Percentiles rank a stretch among this genome's conserved stretches.
These are phyloP conservation scores for Aspergillus luchuensis DNA, from an alignment of 2,329 filamentous ascomycete species.

Conservation along the genomic window DNA sequence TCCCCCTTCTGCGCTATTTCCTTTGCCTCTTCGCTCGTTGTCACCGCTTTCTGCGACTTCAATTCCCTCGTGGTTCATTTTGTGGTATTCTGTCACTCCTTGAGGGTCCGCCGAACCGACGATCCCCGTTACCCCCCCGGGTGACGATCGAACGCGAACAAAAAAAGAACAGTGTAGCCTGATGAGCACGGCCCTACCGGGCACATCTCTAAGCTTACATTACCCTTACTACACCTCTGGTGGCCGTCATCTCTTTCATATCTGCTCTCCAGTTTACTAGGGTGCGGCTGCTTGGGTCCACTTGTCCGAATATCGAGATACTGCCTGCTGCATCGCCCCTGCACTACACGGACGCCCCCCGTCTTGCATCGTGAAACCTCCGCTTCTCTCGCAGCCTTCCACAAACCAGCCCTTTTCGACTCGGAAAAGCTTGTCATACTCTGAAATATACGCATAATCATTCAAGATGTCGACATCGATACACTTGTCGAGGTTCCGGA, in stretches of 20 bases:
- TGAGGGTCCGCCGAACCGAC: neutral
- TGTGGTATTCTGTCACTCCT: neutral
- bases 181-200: slow-evolving; percentile 26
- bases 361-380: slow-evolving; percentile 1
- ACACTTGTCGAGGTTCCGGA: slow-evolving; percentile 63
- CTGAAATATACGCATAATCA: neutral
- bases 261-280: neutral
- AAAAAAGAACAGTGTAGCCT: slow-evolving; percentile 33
- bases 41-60: neutral
- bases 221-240: slow-evolving; percentile 9
- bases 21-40: slow-evolving; percentile 1
- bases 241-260: neutral
- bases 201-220: slow-evolving; percentile 11
- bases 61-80: neutral
- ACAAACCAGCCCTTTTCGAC: neutral
- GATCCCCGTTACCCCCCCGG: slow-evolving; percentile 3
- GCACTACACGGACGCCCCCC: neutral
- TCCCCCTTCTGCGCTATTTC: slow-evolving; percentile 9
- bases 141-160: slow-evolving; percentile 10
- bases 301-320: neutral
- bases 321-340: neutral
- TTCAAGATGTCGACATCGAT: slow-evolving; percentile 51
- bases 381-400: neutral
- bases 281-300: neutral
- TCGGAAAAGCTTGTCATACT: slow-evolving; percentile 5